Base-by-base conservation (phyloP, 768 basidiomycete species). In the Suillus variegatus region DNA sequence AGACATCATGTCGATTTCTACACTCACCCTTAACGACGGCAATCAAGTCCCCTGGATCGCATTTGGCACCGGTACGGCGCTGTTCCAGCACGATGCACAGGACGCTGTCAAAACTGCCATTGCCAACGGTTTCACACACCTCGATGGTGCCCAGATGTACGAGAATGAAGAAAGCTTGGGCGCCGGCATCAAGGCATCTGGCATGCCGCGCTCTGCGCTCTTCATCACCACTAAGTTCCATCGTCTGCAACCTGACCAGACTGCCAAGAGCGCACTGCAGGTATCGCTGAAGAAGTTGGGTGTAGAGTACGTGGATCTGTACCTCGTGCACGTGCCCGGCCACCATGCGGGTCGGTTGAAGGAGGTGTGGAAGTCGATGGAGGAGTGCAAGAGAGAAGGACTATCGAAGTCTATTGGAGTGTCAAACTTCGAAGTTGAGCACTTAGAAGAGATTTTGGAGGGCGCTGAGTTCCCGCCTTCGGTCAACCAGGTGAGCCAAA, bases 141-240 rank as follows among this genome's bases (percentile, higher is more conserved):
- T 51, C 6, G 49, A 51, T 25, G 49, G 49, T 25, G 22, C 49
- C 3, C 49, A 51, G 49, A 51, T 51, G 49, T 51, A 51, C 14
- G 22, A 25, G 22, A 51, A 51, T 64, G 81, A 81, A 64, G 74
- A 77, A 16, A 71, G 74, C 4, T 72, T 80, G 55, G 80, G 80
- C 12, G 74, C 68, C 1, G 80, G 70, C 20, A 60, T 78, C 55
- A 63, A 67, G 20, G 49, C 70, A 0, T 75, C 78, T 6, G 77
- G 78, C n/a, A 73, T 75, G 35, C 67, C 79, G 6, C 78, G 81
- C 64, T 70, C 70, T 2, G 71, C 74, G 60, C 73, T 86, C 6
- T 86, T 74, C 73, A 73, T 86, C 64, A 81, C 81, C 28, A 82
- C 81, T 25, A 82, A 83, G 73, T 73, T 82, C 13, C 60, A 38